Evolutionary conservation across 371 early-diverging fungal species (phyloP).

Genomic region (Actinomortierella wolfii): DNA sequence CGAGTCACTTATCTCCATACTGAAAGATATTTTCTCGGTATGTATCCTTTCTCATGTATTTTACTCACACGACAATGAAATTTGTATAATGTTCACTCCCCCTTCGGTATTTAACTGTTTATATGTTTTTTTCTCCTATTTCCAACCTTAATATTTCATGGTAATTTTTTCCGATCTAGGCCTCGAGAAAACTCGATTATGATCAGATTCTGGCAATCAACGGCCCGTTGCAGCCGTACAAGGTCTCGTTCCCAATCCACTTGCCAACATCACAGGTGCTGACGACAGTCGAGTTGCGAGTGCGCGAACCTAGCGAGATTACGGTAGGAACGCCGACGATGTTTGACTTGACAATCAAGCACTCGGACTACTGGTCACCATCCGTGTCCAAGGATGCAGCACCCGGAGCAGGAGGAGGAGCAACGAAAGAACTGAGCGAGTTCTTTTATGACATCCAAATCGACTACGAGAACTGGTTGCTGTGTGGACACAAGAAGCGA

Average conservation of each 20-base stretch:
- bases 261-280: constrained; percentile 45
- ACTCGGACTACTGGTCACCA: constrained; percentile 62
- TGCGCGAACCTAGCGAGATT: constrained; percentile 50
- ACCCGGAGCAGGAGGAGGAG: not conserved
- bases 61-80: too few species aligned
- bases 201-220: constrained; percentile 33
- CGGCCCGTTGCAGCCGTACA: constrained; percentile 22
- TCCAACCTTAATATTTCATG: not conserved
- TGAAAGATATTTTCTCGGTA: constrained; percentile 40
- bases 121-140: not conserved
- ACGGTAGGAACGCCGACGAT: constrained; percentile 62
- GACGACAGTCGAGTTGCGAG: constrained; percentile 63
- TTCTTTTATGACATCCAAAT: constrained; percentile 72
- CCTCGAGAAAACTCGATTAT: constrained; percentile 29
- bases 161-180: constrained; percentile 5
- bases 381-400: constrained; percentile 39
- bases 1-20: constrained; percentile 21
- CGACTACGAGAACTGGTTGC: constrained; percentile 72
- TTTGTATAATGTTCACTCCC: too few species aligned
- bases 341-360: constrained; percentile 58
- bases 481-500: constrained; percentile 68
- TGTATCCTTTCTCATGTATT: too few species aligned
- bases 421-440: constrained; percentile 9
- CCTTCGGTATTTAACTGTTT: not conserved
- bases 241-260: constrained; percentile 57